Evolutionary conservation across 176 grass and related monocot species (phyloP).

Genomic region (Oryza meridionalis): DNA sequence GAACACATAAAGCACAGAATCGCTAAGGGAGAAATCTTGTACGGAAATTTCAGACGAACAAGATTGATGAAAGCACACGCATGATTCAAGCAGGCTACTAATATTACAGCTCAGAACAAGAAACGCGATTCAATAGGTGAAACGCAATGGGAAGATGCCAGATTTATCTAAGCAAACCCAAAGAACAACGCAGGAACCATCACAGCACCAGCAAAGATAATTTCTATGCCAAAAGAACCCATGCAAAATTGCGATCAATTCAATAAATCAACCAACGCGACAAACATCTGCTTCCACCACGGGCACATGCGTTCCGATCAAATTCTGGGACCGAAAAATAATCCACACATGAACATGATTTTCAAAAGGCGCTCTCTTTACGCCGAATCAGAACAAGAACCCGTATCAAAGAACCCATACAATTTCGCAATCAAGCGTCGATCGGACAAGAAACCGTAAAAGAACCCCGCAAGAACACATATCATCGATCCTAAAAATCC

Average conservation of each 20-base stretch:
- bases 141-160: not conserved
- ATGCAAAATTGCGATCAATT: not conserved
- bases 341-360: not conserved
- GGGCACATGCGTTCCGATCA: not conserved
- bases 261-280: not conserved
- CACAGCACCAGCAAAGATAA: not conserved
- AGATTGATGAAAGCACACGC: not conserved
- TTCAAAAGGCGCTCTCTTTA: conserved; percentile 6
- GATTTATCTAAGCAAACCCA: not conserved
- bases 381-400: not conserved
- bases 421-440: not conserved
- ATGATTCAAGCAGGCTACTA: not conserved
- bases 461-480: not conserved
- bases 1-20: not conserved
- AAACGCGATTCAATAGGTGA: not conserved
- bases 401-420: not conserved
- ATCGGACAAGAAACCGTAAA: not conserved
- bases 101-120: not conserved
- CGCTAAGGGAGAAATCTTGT: not conserved
- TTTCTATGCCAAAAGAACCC: not conserved
- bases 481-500: not conserved
- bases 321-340: not conserved
- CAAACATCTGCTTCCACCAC: not conserved
- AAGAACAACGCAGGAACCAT: not conserved
- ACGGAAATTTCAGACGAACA: not conserved